Evolutionary conservation across 257 asterid genomes (phyloP).

Genomic region (Nyctanthes arbortristis): DNA sequence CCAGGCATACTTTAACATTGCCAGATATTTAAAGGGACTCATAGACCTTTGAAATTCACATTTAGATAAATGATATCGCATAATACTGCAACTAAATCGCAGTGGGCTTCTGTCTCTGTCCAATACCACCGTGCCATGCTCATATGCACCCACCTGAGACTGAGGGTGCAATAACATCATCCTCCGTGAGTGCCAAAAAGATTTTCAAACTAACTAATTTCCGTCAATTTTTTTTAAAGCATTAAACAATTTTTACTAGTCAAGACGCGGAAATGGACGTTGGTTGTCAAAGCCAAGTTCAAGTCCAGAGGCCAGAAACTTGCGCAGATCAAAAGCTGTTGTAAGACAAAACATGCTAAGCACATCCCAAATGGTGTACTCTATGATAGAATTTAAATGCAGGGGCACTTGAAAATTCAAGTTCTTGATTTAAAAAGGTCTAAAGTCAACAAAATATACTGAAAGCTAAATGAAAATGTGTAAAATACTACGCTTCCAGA

Average conservation of each 20-base stretch:
- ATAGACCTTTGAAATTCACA: background rate
- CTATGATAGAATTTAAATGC: background rate
- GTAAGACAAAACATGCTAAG: background rate
- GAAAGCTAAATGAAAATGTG: constrained; percentile 21
- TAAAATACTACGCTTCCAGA: constrained; percentile 19
- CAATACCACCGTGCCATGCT: no score
- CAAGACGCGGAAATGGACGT: no score
- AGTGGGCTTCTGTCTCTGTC: no score
- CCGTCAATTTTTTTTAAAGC: no score
- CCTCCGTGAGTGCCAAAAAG: no score
- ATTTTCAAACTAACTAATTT: background rate
- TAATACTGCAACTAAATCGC: no score
- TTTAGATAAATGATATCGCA: background rate
- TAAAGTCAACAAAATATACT: constrained; percentile 27
- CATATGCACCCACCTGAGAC: no score
- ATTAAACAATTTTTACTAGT: no score
- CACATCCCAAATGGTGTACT: background rate
- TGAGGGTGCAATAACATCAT: no score
- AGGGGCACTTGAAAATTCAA: background rate
- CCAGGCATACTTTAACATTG: no score
- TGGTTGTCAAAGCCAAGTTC: no score
- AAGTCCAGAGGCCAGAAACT: no score
- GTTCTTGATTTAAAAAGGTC: constrained; percentile 8
- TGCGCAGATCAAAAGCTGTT: background rate
- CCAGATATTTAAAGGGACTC: background rate